phyloP scores from a whole-genome alignment of 768 basidiomycete species.

The Galerina marginata region DNA sequence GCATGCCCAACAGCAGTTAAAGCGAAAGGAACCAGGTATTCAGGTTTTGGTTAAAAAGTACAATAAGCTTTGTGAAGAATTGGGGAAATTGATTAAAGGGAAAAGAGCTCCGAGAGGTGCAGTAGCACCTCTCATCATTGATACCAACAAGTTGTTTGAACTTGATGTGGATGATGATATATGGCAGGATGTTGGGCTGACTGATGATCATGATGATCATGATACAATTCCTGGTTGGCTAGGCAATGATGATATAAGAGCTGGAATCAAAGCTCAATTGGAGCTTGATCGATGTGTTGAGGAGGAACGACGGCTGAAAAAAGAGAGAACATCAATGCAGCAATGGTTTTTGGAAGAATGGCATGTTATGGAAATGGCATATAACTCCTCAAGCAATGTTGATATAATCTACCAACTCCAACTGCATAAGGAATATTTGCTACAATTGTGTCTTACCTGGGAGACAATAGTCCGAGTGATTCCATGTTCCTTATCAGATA shows the following conservation, averaged over 20 bases:
- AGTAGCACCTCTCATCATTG: constrained; percentile 27
- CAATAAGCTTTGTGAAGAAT: constrained; percentile 17
- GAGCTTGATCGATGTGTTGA: constrained; percentile 31
- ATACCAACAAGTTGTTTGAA: constrained; percentile 26
- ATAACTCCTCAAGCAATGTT: background rate
- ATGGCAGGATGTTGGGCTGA: constrained; percentile 38
- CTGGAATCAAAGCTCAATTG: constrained; percentile 35
- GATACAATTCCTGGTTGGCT: constrained; percentile 30
- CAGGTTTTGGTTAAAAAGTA: constrained; percentile 17
- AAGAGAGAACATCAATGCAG: background rate
- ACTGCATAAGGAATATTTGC: background rate
- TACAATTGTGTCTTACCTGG: background rate
- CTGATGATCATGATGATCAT: constrained; percentile 20
- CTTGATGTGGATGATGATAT: constrained; percentile 43
- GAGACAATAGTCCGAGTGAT: background rate
- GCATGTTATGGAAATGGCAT: background rate
- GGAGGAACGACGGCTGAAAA: constrained; percentile 17
- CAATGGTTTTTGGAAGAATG: background rate
- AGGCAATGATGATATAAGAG: constrained; percentile 26
- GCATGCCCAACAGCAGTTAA: constrained; percentile 31
- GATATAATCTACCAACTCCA: background rate
- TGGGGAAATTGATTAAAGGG: constrained; percentile 24
- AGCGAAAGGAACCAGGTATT: constrained; percentile 33
- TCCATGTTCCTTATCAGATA: background rate
- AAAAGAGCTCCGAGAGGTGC: constrained; percentile 28